Evolutionary conservation across 73 alveolate genomes (phyloP).

Genomic region (Stentor coeruleus): DNA sequence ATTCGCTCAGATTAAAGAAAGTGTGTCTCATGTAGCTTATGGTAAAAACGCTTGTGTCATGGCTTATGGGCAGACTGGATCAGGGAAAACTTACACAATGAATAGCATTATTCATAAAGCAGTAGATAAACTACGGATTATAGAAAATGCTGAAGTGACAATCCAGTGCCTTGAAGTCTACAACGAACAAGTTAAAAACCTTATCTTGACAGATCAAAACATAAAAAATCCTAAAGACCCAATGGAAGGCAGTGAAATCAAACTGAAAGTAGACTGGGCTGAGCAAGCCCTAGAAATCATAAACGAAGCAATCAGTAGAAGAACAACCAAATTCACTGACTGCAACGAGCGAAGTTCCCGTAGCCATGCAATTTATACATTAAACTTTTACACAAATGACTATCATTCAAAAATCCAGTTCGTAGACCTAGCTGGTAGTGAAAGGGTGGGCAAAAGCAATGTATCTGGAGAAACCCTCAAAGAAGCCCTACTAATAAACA

Average conservation of each 20-base stretch:
- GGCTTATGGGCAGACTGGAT: not conserved
- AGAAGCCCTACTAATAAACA: slow-evolving; percentile 58
- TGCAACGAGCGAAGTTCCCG: slow-evolving; percentile 83
- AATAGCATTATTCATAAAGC: not conserved
- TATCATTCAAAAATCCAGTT: slow-evolving; percentile 2
- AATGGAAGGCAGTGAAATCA: no score
- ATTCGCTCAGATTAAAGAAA: not conserved
- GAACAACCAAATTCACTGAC: slow-evolving; percentile 79
- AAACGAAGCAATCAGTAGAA: slow-evolving; percentile 38
- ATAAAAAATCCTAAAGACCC: no score
- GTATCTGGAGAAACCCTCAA: slow-evolving; percentile 62
- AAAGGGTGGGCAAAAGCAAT: slow-evolving; percentile 61
- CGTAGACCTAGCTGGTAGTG: slow-evolving; percentile 94
- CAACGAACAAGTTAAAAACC: not conserved
- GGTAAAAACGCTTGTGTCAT: not conserved
- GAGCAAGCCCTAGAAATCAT: not conserved
- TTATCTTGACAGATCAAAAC: no score
- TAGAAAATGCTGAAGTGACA: not conserved
- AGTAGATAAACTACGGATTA: not conserved
- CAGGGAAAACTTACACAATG: not conserved
- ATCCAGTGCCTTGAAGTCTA: not conserved
- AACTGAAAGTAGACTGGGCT: not conserved
- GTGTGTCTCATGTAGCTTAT: not conserved
- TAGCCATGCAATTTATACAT: slow-evolving; percentile 62
- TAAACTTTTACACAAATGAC: not conserved